Conservation (phyloP, 2,329 filamentous ascomycete genomes). For the Bipolaris zeicola region DNA sequence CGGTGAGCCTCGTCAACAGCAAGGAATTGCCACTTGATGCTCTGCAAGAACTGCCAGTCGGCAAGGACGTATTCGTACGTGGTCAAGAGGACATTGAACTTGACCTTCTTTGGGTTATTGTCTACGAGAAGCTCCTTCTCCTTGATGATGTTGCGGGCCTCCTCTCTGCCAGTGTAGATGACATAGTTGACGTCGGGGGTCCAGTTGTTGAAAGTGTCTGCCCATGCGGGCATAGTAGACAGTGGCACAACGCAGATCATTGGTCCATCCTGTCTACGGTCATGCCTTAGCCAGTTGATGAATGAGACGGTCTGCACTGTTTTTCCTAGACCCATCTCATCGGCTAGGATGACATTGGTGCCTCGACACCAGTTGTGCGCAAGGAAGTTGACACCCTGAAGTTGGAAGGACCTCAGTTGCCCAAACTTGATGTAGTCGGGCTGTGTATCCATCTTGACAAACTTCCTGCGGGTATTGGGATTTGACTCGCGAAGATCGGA, state of each 20-base stretch:
- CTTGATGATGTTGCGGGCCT: slow-evolving; percentile 82
- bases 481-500: slow-evolving; percentile 82
- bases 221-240: slow-evolving; percentile 97
- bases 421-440: slow-evolving; percentile 85
- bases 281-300: slow-evolving; percentile 94
- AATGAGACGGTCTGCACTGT: slow-evolving; percentile 97
- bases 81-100: slow-evolving; percentile 97
- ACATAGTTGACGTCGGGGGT: slow-evolving; percentile 96
- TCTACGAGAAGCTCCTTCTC: slow-evolving; percentile 89
- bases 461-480: slow-evolving; percentile 66
- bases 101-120: slow-evolving; percentile 83
- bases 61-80: slow-evolving; percentile 96
- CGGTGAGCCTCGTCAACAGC: slow-evolving; percentile 97
- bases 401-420: slow-evolving; percentile 88
- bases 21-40: slow-evolving; percentile 97
- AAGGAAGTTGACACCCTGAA: slow-evolving; percentile 92
- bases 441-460: slow-evolving; percentile 70
- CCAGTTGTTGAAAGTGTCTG: slow-evolving; percentile 96
- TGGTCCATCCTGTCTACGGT: slow-evolving; percentile 86
- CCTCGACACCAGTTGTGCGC: slow-evolving; percentile 93
- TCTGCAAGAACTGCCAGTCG: slow-evolving; percentile 81
- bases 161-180: slow-evolving; percentile 90
- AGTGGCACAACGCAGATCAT: slow-evolving; percentile 97
- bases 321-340: slow-evolving; percentile 98
- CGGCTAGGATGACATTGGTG: slow-evolving; percentile 95